Conservation (phyloP, 164 flowering plant genomes). For the Chloranthus sessilifolius region DNA sequence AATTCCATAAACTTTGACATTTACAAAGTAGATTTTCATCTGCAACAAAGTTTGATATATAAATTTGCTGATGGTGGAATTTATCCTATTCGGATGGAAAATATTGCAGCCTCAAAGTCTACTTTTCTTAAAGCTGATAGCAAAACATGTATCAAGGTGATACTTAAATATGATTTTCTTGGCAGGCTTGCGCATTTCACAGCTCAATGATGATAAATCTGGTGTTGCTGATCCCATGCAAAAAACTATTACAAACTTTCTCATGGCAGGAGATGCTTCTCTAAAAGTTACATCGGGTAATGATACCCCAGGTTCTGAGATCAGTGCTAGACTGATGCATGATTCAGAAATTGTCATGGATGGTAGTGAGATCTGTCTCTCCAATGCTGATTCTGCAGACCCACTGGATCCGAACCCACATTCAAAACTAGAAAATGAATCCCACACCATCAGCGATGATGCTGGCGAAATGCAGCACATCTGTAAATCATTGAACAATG, state of each 20-base stretch:
- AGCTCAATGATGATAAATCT: conserved; percentile 56
- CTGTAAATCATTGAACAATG: conserved; percentile 7
- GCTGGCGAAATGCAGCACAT: conserved; percentile 16
- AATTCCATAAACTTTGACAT: too few relatives aligned
- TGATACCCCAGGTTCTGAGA: conserved; percentile 21
- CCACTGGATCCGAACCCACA: conserved; percentile 13
- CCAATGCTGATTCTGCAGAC: conserved; percentile 20
- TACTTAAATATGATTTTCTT: conserved; percentile 5
- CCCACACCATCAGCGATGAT: conserved; percentile 10
- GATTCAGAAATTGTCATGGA: conserved; percentile 21
- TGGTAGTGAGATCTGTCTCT: conserved; percentile 10
- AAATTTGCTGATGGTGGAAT: neutral
- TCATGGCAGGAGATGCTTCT: conserved; percentile 37
- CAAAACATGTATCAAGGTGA: neutral
- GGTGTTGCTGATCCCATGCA: conserved; percentile 55
- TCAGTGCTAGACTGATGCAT: conserved; percentile 14
- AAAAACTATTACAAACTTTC: conserved; percentile 51
- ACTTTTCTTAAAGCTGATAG: neutral
- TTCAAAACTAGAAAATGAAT: conserved; percentile 18
- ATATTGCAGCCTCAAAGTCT: neutral
- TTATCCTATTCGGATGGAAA: neutral
- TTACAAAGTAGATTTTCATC: too few relatives aligned
- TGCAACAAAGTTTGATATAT: too few relatives aligned
- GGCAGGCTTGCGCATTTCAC: conserved; percentile 89
- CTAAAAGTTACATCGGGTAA: conserved; percentile 15